phyloP scores from a whole-genome alignment of 2,329 filamentous ascomycete genomes.

The Hypoxylon sp. region DNA sequence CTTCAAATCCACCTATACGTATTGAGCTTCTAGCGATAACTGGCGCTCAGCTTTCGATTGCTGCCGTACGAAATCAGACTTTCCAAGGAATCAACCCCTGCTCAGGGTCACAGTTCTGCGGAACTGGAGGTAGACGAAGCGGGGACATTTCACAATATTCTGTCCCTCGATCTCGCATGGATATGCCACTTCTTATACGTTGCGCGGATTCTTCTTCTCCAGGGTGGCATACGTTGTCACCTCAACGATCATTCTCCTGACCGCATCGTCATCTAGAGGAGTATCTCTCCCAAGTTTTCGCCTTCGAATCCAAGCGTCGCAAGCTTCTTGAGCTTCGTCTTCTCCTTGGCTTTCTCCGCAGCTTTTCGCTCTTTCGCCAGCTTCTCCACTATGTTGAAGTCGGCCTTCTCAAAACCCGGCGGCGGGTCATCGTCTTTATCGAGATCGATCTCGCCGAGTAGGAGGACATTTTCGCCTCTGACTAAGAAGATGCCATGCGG shows the following conservation, averaged over 20 bases:
- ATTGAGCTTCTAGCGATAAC: not conserved
- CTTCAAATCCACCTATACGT: not conserved
- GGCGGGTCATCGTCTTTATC: slow-evolving; percentile 94
- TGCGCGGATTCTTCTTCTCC: slow-evolving; percentile 8
- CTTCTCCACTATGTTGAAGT: slow-evolving; percentile 76
- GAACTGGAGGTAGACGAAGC: slow-evolving; percentile 23
- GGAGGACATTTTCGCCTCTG: slow-evolving; percentile 94
- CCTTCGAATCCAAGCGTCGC: slow-evolving; percentile 87
- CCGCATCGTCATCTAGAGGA: slow-evolving; percentile 59
- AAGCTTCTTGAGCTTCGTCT: slow-evolving; percentile 77
- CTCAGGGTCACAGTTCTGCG: slow-evolving; percentile 11
- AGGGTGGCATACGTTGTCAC: not conserved
- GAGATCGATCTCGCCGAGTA: slow-evolving; percentile 95
- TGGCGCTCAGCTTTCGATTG: slow-evolving; percentile 1
- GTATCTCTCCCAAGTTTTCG: slow-evolving; percentile 81
- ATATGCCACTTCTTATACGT: slow-evolving; percentile 19
- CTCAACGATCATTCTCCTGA: not conserved
- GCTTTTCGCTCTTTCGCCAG: slow-evolving; percentile 79
- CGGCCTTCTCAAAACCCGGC: slow-evolving; percentile 72
- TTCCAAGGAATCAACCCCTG: slow-evolving; percentile 11
- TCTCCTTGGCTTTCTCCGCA: slow-evolving; percentile 78
- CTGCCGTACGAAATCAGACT: slow-evolving; percentile 7
- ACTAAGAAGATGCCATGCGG: slow-evolving; percentile 90
- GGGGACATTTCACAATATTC: slow-evolving; percentile 75
- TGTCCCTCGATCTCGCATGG: slow-evolving; percentile 55